A percentile compares a stretch with the other conserved stretches of the same genome.
Evolutionary conservation across 1,284 basidiomycete species (phyloP).

Genomic region (Puccinia novopanici): DNA sequence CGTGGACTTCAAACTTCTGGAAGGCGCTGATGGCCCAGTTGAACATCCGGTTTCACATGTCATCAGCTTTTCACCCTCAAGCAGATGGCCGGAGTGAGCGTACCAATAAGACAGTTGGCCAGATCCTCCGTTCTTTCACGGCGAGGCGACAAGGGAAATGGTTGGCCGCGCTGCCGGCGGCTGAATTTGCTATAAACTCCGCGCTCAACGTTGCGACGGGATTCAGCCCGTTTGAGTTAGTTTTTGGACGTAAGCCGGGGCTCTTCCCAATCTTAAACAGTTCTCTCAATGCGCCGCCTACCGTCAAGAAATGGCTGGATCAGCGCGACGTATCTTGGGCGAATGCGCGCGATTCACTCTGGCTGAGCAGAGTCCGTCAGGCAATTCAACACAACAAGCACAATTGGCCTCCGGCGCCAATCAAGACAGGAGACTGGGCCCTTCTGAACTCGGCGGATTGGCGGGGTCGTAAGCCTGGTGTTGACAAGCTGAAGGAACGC

Average conservation of each 20-base stretch:
- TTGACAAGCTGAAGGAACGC: too few species aligned
- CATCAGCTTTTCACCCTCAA: conserved; percentile 54
- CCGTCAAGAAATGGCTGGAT: neutral
- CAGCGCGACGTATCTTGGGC: neutral
- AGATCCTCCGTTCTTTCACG: conserved; percentile 42
- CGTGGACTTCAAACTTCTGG: conserved; percentile 57
- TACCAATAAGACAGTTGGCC: conserved; percentile 58
- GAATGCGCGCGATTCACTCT: neutral
- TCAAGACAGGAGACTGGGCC: too few species aligned
- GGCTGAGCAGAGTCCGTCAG: neutral
- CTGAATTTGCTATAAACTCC: conserved; percentile 52
- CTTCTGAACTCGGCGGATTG: too few species aligned
- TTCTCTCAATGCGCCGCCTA: neutral
- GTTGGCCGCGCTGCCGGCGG: conserved; percentile 30
- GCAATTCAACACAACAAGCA: neutral
- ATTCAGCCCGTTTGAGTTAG: conserved; percentile 50
- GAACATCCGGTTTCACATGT: neutral
- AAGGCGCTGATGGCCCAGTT: conserved; percentile 27
- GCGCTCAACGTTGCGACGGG: conserved; percentile 52
- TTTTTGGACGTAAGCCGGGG: conserved; percentile 48
- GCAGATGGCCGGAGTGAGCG: conserved; percentile 52
- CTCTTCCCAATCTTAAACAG: conserved; percentile 51
- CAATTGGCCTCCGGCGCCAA: neutral
- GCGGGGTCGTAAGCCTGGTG: too few species aligned
- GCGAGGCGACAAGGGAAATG: conserved; percentile 55